A percentile compares a stretch with the other conserved stretches of the same genome.
phyloP scores from a whole-genome alignment of 164 flowering plant species.

The Sedum album region DNA sequence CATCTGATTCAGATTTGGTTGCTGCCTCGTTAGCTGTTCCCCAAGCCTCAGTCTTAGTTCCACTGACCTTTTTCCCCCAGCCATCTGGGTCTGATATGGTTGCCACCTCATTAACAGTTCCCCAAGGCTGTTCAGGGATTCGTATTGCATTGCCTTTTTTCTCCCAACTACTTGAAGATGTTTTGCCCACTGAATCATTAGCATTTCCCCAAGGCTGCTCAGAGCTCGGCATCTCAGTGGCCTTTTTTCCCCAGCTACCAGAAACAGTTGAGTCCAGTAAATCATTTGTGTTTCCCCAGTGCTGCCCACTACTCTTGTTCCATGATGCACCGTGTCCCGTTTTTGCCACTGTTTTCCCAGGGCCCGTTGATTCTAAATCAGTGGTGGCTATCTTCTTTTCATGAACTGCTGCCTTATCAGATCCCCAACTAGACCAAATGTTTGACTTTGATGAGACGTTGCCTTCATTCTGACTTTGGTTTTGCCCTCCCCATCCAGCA shows the following conservation, averaged over 20 bases:
- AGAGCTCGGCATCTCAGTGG: background rate
- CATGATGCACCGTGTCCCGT: slow-evolving; percentile 5
- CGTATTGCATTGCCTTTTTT: background rate
- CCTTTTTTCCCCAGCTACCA: background rate
- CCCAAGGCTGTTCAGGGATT: background rate
- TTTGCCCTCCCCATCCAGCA: slow-evolving; percentile 16
- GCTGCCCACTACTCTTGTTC: slow-evolving; percentile 7
- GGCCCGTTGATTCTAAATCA: background rate
- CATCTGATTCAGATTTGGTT: background rate
- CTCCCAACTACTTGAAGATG: background rate
- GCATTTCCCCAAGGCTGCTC: background rate
- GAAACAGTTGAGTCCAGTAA: background rate
- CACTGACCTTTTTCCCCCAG: background rate
- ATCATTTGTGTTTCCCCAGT: background rate
- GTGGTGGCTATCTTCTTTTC: slow-evolving; percentile 2
- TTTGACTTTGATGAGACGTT: slow-evolving; percentile 10
- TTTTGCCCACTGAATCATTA: background rate
- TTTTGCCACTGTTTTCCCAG: background rate
- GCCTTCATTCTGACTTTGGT: slow-evolving; percentile 4
- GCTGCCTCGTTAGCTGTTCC: background rate
- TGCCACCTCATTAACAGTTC: background rate
- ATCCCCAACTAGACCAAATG: slow-evolving; percentile 24
- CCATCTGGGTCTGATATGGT: background rate
- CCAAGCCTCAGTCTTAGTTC: background rate
- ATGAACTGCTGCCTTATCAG: slow-evolving; percentile 11